Base-by-base conservation (phyloP, 768 basidiomycete genomes). In the Pleurotus eryngii region DNA sequence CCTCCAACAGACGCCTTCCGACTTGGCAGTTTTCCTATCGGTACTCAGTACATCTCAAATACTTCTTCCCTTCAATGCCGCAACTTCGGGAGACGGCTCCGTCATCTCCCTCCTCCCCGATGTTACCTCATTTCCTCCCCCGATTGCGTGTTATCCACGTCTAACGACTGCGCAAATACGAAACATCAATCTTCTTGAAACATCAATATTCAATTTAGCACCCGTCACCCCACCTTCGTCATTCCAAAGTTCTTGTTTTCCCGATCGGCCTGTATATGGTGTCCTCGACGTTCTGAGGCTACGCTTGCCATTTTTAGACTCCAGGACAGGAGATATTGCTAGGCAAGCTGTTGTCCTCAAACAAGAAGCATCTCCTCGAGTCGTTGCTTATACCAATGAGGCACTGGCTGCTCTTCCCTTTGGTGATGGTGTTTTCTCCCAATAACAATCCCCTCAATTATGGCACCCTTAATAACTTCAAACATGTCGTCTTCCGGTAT, bases 211-310 rank as follows among this genome's bases (percentile, higher is more conserved):
- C 64, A 78, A 77, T 18, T 69, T 88, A 20, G 61, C 76, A n/a
- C 14, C 63, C 4, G 54, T 69, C n/a, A 42, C 66, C 0, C 48
- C 65, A 20, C 47, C 67, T 26, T 50, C 70, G 22, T 61, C 76
- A 3, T 84, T 86, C 61, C 68, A 82, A 60, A 42, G 75, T 6
- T 66, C 72, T 3, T 89, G 87, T 65, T 87, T 76, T 66, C 70
- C 77, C 7, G 74, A 76, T 61, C 77, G 82, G 26, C 86, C 84
- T 2, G 69, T 84, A n/a, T 88, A 89, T 62, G 85, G 86, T 15
- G 72, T 83, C 22, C 70, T 89, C 51, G 76, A 87, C 60, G 64
- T 86, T 14, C 67, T 86, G 37, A 76, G 71, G n/a, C 68, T 85
- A 22, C 80, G 85, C 14, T 71, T 85, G 24, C 85, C 86, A 14